Conservation (phyloP, 495 filamentous ascomycete species). For the Lophiotrema nucula region DNA sequence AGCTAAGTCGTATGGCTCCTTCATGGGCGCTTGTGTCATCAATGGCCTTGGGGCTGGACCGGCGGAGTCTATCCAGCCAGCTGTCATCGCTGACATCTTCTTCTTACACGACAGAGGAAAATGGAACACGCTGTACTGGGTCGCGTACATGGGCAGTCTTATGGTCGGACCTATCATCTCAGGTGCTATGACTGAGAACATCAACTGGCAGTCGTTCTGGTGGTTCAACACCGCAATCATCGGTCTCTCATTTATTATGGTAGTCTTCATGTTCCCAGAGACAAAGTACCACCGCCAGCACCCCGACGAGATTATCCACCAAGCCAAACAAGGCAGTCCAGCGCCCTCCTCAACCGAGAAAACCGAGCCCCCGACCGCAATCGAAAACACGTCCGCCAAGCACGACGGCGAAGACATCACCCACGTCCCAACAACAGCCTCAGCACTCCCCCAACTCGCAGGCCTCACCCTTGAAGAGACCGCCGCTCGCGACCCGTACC, state of each 20-base stretch:
- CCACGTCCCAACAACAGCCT: slow-evolving; percentile 31
- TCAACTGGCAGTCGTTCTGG: slow-evolving; percentile 59
- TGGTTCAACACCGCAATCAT: slow-evolving; percentile 56
- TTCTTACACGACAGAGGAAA: slow-evolving; percentile 66
- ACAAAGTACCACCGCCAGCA: slow-evolving; percentile 56
- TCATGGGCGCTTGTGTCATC: slow-evolving; percentile 59
- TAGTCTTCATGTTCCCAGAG: slow-evolving; percentile 60
- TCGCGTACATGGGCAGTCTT: slow-evolving; percentile 48
- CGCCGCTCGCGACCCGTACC: slow-evolving; percentile 36
- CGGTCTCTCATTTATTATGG: slow-evolving; percentile 47
- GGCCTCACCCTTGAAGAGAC: slow-evolving; percentile 36
- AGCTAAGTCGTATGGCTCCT: slow-evolving; percentile 57
- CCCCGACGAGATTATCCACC: slow-evolving; percentile 32
- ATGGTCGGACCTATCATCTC: slow-evolving; percentile 59
- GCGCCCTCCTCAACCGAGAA: slow-evolving; percentile 23
- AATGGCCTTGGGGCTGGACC: slow-evolving; percentile 62
- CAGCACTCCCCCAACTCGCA: slow-evolving; percentile 18
- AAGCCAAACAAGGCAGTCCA: not conserved
- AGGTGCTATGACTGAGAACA: slow-evolving; percentile 56
- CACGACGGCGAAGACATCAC: not conserved
- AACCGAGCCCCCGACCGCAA: not conserved
- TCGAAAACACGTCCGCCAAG: slow-evolving; percentile 7
- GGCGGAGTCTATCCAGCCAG: slow-evolving; percentile 59
- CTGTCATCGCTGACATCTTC: slow-evolving; percentile 65
- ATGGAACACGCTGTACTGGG: slow-evolving; percentile 66